Base-by-base conservation (phyloP, 768 basidiomycete genomes). In the Termitomyces sp. region DNA sequence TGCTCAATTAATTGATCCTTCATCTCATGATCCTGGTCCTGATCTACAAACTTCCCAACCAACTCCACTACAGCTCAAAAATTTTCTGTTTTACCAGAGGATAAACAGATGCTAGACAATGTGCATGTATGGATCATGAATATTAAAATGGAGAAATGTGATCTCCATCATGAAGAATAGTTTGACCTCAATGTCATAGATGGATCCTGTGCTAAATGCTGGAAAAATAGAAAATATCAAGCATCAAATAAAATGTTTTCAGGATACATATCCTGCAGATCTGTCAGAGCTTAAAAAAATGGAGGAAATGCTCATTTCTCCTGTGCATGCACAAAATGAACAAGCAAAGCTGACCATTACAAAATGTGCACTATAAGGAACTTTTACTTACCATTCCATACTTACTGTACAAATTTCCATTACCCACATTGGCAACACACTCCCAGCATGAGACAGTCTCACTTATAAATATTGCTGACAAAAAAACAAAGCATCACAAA, bases 181-280 rank as follows among this genome's bases (percentile, higher is more conserved):
- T 55, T 47, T 55, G 54, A 55, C 43, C 54, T 55, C 34, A 40
- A 55, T 38, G 44, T 48, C n/a, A 38, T 29, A 19, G 19, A 56
- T 35, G 46, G 46, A 40, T 37, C 12, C 16, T 56, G 54, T 48
- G 37, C 54, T n/a, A 48, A 56, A 45, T 56, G 54, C 31, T 29
- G 17, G 21, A 56, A 46, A 27, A 10, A 19, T 4, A 29, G 7
- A 7, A 37, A 57, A 50, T 57, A 40, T 50, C 38, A 50, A 23
- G 32, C 47, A 21, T 23, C 48, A n/a, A 57, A 57, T 40, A 51
- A 57, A 27, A 57, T 57, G 56, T 56, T 32, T 55, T 43, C 54
- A 27, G 54, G 45, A 7, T 23, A 17, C 41, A 2, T 27, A 10
- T 21, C 56, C 49, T n/a, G 5, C 41, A 7, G 1, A 50, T 37